Percentiles rank a stretch among this genome's conserved stretches.
Evolutionary conservation across 2,329 filamentous ascomycete species (phyloP).

Genomic region (Thielaviopsis ethacetica): DNA sequence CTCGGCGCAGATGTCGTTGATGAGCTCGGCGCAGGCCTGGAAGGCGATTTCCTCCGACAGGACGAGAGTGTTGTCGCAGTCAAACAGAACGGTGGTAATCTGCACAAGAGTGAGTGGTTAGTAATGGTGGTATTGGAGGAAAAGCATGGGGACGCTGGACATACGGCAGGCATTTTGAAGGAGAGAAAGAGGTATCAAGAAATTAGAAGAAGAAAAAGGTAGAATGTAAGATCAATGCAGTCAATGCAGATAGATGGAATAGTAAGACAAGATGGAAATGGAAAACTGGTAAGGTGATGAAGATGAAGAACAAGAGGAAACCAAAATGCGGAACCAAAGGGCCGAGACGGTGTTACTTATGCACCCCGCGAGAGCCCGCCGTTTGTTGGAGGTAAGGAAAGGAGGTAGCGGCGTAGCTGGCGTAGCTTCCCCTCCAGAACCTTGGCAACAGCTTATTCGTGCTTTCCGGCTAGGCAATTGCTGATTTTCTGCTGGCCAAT

Average conservation of each 20-base stretch:
- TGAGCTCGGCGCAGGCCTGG: slow-evolving; percentile 74
- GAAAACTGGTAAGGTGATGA: not conserved
- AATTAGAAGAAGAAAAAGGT: not conserved
- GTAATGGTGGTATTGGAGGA: not conserved
- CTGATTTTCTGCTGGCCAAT: no score
- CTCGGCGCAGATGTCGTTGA: slow-evolving; percentile 66
- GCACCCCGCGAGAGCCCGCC: no score
- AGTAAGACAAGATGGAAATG: not conserved
- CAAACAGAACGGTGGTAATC: slow-evolving; percentile 58
- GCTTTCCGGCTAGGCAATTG: no score
- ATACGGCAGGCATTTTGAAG: slow-evolving; percentile 10
- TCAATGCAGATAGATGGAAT: not conserved
- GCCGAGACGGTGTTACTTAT: slow-evolving; percentile 1
- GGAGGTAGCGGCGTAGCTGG: no score
- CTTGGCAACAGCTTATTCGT: not conserved
- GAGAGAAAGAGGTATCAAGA: not conserved
- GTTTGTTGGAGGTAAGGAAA: no score
- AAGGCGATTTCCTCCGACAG: slow-evolving; percentile 83
- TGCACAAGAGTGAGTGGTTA: not conserved
- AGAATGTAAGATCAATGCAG: not conserved
- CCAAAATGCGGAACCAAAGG: not conserved
- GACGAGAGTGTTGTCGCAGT: slow-evolving; percentile 84
- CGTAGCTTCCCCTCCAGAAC: not conserved
- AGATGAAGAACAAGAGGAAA: not conserved
- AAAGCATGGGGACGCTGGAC: not conserved